A percentile compares a stretch with the other conserved stretches of the same genome.
phyloP scores from a whole-genome alignment of 1,284 basidiomycete genomes.

The Cutaneotrichosporon mucoides region DNA sequence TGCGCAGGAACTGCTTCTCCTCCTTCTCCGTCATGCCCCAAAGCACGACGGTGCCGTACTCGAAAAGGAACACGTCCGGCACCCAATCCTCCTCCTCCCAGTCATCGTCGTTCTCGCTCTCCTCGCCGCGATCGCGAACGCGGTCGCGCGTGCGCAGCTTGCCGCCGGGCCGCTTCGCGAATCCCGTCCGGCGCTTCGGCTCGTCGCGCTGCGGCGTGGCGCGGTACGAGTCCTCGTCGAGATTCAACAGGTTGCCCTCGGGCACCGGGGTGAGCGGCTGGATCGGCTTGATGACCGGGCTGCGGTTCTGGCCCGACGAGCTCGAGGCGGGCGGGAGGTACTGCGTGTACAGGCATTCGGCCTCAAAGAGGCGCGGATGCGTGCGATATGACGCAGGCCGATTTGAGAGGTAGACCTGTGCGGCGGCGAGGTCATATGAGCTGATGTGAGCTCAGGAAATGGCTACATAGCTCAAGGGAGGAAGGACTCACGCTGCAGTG shows the following conservation, averaged over 20 bases:
- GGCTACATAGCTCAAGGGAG: neutral
- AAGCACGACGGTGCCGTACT: slow-evolving; percentile 84
- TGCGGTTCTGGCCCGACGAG: slow-evolving; percentile 1
- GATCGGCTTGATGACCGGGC: slow-evolving; percentile 6
- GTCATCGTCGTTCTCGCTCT: slow-evolving; percentile 47
- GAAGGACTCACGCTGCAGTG: slow-evolving; percentile 70
- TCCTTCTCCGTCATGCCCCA: slow-evolving; percentile 96
- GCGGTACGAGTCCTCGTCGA: slow-evolving; percentile 22
- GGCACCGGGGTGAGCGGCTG: slow-evolving; percentile 23
- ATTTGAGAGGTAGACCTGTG: slow-evolving; percentile 83
- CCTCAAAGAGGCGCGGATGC: slow-evolving; percentile 60
- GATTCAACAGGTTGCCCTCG: slow-evolving; percentile 44
- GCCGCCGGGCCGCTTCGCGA: slow-evolving; percentile 43
- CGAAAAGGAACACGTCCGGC: slow-evolving; percentile 85
- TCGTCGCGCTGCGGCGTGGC: neutral
- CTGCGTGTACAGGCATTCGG: slow-evolving; percentile 48
- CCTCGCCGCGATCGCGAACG: slow-evolving; percentile 55
- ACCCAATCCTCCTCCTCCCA: slow-evolving; percentile 59
- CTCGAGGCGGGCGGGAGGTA: slow-evolving; percentile 42
- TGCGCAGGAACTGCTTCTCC: slow-evolving; percentile 81
- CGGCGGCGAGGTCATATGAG: slow-evolving; percentile 79
- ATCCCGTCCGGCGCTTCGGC: slow-evolving; percentile 39
- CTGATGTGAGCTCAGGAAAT: slow-evolving; percentile 48
- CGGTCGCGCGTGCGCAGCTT: slow-evolving; percentile 39
- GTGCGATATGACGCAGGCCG: slow-evolving; percentile 76